phyloP scores from a whole-genome alignment of 305 asterid genomes.

The Rubia occidens region DNA sequence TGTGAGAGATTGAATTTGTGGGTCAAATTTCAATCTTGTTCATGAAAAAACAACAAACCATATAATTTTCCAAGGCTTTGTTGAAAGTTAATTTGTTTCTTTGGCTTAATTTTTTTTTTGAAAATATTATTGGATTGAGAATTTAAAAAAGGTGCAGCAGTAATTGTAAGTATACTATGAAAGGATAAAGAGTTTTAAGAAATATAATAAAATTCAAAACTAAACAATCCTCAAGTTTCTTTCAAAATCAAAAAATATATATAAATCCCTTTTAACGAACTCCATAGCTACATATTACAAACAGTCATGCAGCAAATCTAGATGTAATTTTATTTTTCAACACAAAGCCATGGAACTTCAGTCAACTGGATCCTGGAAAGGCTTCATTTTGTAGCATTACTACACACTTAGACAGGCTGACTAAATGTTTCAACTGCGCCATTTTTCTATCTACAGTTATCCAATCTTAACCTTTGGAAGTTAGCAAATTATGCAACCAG shows the following conservation, averaged over 20 bases:
- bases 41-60: background rate
- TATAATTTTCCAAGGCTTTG: background rate
- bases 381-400: conserved; percentile 6
- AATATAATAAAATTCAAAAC: background rate
- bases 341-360: background rate
- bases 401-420: background rate
- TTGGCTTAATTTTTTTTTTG: background rate
- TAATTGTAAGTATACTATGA: background rate
- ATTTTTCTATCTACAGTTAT: background rate
- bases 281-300: background rate
- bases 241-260: background rate
- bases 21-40: background rate
- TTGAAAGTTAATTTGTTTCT: background rate
- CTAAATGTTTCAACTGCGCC: background rate
- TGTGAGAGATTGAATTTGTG: background rate
- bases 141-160: background rate
- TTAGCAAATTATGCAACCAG: background rate
- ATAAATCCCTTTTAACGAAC: background rate
- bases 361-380: background rate
- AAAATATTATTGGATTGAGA: background rate
- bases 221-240: background rate
- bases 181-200: background rate
- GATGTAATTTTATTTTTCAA: background rate
- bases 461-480: background rate
- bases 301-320: background rate